Evolutionary conservation across 805 yeast species (phyloP), one percentile per base, ranked within the genome.

Genomic region (Hanseniaspora osmophila): DNA sequence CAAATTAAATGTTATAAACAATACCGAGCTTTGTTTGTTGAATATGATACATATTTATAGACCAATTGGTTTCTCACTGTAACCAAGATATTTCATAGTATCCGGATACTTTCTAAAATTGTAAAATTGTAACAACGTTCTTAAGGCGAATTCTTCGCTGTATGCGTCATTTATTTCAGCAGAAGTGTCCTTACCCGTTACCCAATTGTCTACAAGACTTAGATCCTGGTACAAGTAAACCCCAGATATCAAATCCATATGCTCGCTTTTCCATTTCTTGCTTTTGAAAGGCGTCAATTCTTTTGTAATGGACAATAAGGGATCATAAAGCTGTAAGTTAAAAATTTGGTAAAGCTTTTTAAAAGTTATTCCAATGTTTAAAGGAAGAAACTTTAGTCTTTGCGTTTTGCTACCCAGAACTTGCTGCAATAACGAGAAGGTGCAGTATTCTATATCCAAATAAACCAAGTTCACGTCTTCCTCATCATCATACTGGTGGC

Each of bases 181-280:
- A 29, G 82, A 81, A 19, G 84, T 67, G 58, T 86, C 94, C 48
- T 75, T 73, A 0, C 95, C 95, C 13, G 78, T 79, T 29, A 90
- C 70, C 97, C 97, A 90, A 49, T 79, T 80, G 58, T 90, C 98
- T 49, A 78, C 72, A 42, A 90, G 61, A 15, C 78, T 75, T 35
- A 87, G 66, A 52, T 77, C 75, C 54, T 84, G 75, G 56, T 86
- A 78, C 27, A 92, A 59, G 55, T 83, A 90, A 2, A 90, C 87
- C 49, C 84, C 79, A 0, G 96, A 85, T 4, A 90, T 84, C 41
- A 92, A 68, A 52, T 88, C 96, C 96, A 92, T 90, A 58, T 90
- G 92, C 50, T 78, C 75, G 12, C 87, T 75, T 53, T 87, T 79
- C 98, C 98, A 90, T 61, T 88, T 87, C 48, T 92, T 78, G 16